Evolutionary conservation across 2,329 filamentous ascomycete genomes (phyloP).

Genomic region (Ophiostoma sp.): DNA sequence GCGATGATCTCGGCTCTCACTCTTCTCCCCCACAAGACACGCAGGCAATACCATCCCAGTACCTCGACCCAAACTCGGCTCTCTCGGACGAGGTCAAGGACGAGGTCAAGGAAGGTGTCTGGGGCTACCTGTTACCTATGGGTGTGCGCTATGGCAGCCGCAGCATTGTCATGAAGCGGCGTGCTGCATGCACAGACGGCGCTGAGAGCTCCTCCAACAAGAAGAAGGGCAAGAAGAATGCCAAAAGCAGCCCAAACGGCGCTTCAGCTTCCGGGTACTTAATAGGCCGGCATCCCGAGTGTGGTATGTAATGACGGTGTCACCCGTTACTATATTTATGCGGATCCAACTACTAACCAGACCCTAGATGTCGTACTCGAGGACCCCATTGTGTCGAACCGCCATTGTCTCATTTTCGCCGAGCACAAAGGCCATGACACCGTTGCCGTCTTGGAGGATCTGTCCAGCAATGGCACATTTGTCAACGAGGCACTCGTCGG

Average conservation of each 20-base stretch:
- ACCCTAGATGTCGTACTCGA: constrained; percentile 64
- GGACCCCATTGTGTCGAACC: constrained; percentile 78
- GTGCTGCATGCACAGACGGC: constrained; percentile 59
- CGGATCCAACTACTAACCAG: background rate
- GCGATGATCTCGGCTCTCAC: constrained; percentile 38
- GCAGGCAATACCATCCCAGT: constrained; percentile 71
- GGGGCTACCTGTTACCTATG: constrained; percentile 88
- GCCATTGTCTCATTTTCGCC: constrained; percentile 54
- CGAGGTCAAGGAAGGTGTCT: constrained; percentile 78
- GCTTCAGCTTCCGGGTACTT: constrained; percentile 68
- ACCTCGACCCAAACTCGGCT: constrained; percentile 63
- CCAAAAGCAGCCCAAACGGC: constrained; percentile 55
- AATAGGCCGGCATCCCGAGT: constrained; percentile 88
- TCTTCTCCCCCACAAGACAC: constrained; percentile 61
- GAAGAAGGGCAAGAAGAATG: constrained; percentile 41
- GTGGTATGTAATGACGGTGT: constrained; percentile 55
- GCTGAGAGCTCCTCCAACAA: constrained; percentile 32
- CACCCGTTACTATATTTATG: background rate
- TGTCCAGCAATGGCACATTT: constrained; percentile 94
- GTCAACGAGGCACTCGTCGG: constrained; percentile 89
- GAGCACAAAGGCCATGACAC: constrained; percentile 38
- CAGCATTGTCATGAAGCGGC: constrained; percentile 67
- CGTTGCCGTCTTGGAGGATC: constrained; percentile 77
- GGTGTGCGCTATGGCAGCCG: constrained; percentile 61
- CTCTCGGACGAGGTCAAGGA: constrained; percentile 79